Evolutionary conservation across 2,329 filamentous ascomycete genomes (phyloP), one percentile per base, ranked within the genome.

Genomic region (Paracorniculantispora psalliotae): DNA sequence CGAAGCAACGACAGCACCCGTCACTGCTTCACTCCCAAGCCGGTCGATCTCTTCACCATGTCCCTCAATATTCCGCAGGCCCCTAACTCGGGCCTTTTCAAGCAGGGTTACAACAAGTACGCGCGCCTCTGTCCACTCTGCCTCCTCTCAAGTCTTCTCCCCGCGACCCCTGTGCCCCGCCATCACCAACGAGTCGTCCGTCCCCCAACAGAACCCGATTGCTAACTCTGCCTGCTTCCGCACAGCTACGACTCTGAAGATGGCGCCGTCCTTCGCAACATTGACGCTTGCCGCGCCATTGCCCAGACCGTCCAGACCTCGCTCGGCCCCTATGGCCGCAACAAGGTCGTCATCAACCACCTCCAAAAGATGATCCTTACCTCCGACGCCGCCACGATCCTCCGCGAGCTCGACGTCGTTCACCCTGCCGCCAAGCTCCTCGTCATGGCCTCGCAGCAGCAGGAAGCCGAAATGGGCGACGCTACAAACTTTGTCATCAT

Each of bases 331-430:
- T 97, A 96, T 77, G 94, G 94, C 71, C 90, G 94, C 77, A 99
- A 99, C 83, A 99, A 99, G 81, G 92, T 99, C 72, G 91, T 99
- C 79, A 97, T 99, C 82, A 99, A 99, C 82, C 96, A 99, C 79
- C 83, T 99, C 63, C 91, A 96, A 77, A 99, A 99, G 83, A 97
- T 99, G 94, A 96, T 97, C 68, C 82, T 99, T 65, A 99, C 96
- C 67, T 97, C 92, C 62, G 94, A 99, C 72, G 94, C 94, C 65
- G 94, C 94, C 65, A 97, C 94, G 46, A 99, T 99, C 72, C 84
- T 99, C 67, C 89, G 92, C 71, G 96, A 99, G 79, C 86, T 99
- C 74, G 94, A 99, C 71, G 94, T 99, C 63, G 92, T 99, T 59
- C 94, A 99, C 79, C 94, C 96, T 63, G 94, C 94, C 60, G 96